Conservation (phyloP, 805 yeast species). For the Isabelozyma pseudorhagii region DNA sequence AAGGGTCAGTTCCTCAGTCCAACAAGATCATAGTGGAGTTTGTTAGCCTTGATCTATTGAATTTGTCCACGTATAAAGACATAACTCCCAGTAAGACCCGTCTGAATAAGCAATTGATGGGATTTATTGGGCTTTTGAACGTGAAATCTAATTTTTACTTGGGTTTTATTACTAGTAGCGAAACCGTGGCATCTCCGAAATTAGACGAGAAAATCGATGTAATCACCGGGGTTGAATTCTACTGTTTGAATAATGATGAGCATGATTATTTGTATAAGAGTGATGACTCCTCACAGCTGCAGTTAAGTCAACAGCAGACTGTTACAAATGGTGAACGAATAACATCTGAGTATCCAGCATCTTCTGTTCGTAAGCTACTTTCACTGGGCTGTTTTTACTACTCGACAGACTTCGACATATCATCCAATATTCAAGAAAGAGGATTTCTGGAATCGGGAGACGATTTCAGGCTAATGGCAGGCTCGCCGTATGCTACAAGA, state of each 20-base stretch:
- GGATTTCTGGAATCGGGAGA: slow-evolving; percentile 21
- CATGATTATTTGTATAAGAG: slow-evolving; percentile 39
- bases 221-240: slow-evolving; percentile 61
- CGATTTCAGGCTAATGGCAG: slow-evolving; percentile 22
- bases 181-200: slow-evolving; percentile 58
- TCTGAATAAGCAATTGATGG: slow-evolving; percentile 35
- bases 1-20: slow-evolving; percentile 21
- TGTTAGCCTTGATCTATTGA: slow-evolving; percentile 39
- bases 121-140: slow-evolving; percentile 60
- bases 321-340: slow-evolving; percentile 6
- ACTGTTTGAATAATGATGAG: slow-evolving; percentile 56
- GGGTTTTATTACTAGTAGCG: slow-evolving; percentile 54
- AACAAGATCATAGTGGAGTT: slow-evolving; percentile 50
- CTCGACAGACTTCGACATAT: slow-evolving; percentile 45
- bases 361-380: slow-evolving; percentile 42
- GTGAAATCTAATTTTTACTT: slow-evolving; percentile 54
- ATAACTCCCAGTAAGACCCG: slow-evolving; percentile 28
- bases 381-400: slow-evolving; percentile 49
- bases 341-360: slow-evolving; percentile 34
- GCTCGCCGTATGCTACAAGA: slow-evolving; percentile 41
- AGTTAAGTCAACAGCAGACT: slow-evolving; percentile 27
- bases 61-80: slow-evolving; percentile 40
- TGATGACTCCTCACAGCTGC: slow-evolving; percentile 13
- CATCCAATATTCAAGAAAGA: slow-evolving; percentile 44
- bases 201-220: slow-evolving; percentile 50